Percentiles rank a stretch among this genome's conserved stretches.
Evolutionary conservation across 352 stramenopile species (phyloP).

Genomic region (Globisporangium barbulae): DNA sequence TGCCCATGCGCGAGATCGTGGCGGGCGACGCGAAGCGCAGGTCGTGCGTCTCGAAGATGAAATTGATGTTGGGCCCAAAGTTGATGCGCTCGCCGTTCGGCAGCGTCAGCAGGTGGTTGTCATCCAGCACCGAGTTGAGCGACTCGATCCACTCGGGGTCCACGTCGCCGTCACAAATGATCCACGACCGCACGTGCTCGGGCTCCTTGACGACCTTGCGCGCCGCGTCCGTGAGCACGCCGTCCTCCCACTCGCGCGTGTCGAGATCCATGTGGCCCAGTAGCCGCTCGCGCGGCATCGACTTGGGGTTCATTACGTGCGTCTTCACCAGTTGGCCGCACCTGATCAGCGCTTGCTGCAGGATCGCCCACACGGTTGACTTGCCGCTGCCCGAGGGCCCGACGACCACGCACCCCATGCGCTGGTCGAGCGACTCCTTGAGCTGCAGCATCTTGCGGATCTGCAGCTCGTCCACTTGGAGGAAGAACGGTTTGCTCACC

Average conservation of each 20-base stretch:
- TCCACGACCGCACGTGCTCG: slow-evolving; percentile 88
- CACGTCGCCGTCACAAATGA: slow-evolving; percentile 95
- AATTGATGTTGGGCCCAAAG: slow-evolving; percentile 95
- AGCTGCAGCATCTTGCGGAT: slow-evolving; percentile 95
- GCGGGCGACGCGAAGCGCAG: slow-evolving; percentile 92
- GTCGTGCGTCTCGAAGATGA: slow-evolving; percentile 96
- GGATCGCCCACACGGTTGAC: slow-evolving; percentile 92
- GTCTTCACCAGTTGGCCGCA: slow-evolving; percentile 88
- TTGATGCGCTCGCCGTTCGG: slow-evolving; percentile 96
- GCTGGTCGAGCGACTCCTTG: slow-evolving; percentile 93
- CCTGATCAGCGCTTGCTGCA: slow-evolving; percentile 85
- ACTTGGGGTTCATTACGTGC: slow-evolving; percentile 97
- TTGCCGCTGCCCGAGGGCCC: slow-evolving; percentile 93
- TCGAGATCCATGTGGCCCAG: slow-evolving; percentile 94
- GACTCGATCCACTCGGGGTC: slow-evolving; percentile 97
- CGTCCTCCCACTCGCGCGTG: slow-evolving; percentile 94
- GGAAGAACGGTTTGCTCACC: slow-evolving; percentile 82
- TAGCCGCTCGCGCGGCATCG: slow-evolving; percentile 90
- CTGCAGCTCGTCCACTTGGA: slow-evolving; percentile 89
- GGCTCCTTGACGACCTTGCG: slow-evolving; percentile 91
- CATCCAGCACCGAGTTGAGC: slow-evolving; percentile 94
- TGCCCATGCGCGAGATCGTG: slow-evolving; percentile 96
- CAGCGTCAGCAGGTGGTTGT: slow-evolving; percentile 95
- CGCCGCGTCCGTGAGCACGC: slow-evolving; percentile 91
- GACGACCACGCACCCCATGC: slow-evolving; percentile 94